phyloP scores from a whole-genome alignment of 768 basidiomycete species.

The Boletus pseudo-olivaceus region DNA sequence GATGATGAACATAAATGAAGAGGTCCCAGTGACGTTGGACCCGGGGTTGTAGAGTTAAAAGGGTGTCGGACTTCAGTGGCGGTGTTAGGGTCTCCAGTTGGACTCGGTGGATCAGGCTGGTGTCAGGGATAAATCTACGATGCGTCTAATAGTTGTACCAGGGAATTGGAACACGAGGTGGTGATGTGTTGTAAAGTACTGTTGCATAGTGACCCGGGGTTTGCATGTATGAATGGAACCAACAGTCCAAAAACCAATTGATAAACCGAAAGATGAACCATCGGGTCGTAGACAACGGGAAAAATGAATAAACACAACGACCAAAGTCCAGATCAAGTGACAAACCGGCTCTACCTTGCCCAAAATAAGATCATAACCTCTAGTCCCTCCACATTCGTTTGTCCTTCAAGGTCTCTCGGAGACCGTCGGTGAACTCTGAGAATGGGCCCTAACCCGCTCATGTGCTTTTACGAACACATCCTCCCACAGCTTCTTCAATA shows the following conservation, averaged over 20 bases:
- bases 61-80: neutral
- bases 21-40: too few relatives aligned
- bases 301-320: neutral
- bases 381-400: neutral
- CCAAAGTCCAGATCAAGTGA: neutral
- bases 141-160: neutral
- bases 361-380: neutral
- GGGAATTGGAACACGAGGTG: neutral
- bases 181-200: neutral
- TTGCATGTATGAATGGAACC: neutral
- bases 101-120: too few relatives aligned
- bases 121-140: neutral
- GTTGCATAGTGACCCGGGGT: too few relatives aligned
- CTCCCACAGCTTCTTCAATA: slow-evolving; percentile 13
- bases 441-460: neutral
- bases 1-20: neutral
- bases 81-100: neutral
- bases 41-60: too few relatives aligned
- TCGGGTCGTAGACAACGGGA: neutral
- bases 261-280: neutral
- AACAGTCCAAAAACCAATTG: neutral
- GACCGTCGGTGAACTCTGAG: neutral
- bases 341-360: neutral
- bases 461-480: slow-evolving; percentile 19
- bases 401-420: neutral